Evolutionary conservation across 73 alveolate genomes (phyloP), one percentile per base, ranked within the genome.

Genomic region (Effrenium voratum): DNA sequence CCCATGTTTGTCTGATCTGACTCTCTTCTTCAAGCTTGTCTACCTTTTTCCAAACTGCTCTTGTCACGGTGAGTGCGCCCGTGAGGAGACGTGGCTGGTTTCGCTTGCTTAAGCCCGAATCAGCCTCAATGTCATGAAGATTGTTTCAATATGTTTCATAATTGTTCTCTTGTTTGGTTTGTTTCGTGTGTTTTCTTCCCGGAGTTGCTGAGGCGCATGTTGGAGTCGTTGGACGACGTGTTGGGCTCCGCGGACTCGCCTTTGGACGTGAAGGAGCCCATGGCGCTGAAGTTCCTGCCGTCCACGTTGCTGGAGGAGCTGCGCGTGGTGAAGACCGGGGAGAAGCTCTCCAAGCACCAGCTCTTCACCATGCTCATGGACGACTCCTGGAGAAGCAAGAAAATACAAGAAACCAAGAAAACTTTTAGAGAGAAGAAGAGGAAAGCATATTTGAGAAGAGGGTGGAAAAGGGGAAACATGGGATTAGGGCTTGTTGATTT

Each of bases 301-400:
- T 50, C 79, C 77, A 45, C 93, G 4, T 63, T 83, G 55, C 43
- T 52, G 57, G 52, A 83, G 52, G 93, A 83, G 79, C 52, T 83
- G 77, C 76, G 70, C 52, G 70, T 83, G 52, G 93, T 83, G 57
- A 83, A 83, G 93, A 83, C 52, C 15, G 93, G 93, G 8, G 60
- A 79, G 90, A 44, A 79, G 60, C 43, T 79, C 49, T 47, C n/a
- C 82, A 30, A 10, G 66, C 90, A 45, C 43, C 90, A 79, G 41
- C 43, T 43, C 66, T 46, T 79, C 57, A 38, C 38, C n/a, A 45
- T 79, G 19, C 90, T 43, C 38, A 79, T 79, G 90, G 60, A 79
- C 30, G 57, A 6, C 6, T 1, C 90, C 30, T 41, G 90, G 34
- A 13, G 15, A 28, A 34, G 32, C 84, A 30, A 19, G 34, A 28